A percentile compares a stretch with the other conserved stretches of the same genome.
These are phyloP conservation scores for Peniophora sp. DNA, from an alignment of 1,284 basidiomycete species.

Conservation along the genomic window DNA sequence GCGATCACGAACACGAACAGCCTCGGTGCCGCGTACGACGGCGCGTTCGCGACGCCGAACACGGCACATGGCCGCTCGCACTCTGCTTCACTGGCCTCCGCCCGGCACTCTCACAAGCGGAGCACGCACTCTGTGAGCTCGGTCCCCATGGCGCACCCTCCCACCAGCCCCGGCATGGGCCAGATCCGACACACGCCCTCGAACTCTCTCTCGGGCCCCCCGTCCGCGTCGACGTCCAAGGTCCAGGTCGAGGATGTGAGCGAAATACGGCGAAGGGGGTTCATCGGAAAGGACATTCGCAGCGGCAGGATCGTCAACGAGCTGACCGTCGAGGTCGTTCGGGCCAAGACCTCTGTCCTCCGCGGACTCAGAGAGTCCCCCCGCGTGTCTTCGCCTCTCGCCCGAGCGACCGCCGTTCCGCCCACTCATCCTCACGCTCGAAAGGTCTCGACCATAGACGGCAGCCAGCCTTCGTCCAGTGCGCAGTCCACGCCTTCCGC, in stretches of 20 bases:
- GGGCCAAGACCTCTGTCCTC: no score
- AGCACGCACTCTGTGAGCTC: conserved; percentile 70
- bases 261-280: conserved; percentile 22
- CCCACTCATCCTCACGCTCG: conserved; percentile 70
- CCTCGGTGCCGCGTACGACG: not conserved
- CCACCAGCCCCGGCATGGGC: conserved; percentile 63
- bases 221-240: not conserved
- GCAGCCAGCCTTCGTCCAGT: conserved; percentile 30
- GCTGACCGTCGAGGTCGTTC: not conserved
- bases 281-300: conserved; percentile 27
- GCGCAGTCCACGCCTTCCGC: conserved; percentile 19
- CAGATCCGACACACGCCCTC: not conserved
- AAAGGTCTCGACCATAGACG: conserved; percentile 61
- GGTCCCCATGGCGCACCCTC: conserved; percentile 64
- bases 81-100: conserved; percentile 19
- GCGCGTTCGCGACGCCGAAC: not conserved
- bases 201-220: not conserved
- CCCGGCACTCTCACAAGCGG: conserved; percentile 47
- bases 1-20: conserved; percentile 75
- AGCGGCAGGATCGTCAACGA: not conserved
- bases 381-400: conserved; percentile 35
- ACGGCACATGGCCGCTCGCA: conserved; percentile 19
- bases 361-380: no score
- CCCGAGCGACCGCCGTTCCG: conserved; percentile 44
- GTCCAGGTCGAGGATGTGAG: not conserved